Evolutionary conservation across 2,329 filamentous ascomycete genomes (phyloP).

Genomic region (Pyrenochaeta sp.): DNA sequence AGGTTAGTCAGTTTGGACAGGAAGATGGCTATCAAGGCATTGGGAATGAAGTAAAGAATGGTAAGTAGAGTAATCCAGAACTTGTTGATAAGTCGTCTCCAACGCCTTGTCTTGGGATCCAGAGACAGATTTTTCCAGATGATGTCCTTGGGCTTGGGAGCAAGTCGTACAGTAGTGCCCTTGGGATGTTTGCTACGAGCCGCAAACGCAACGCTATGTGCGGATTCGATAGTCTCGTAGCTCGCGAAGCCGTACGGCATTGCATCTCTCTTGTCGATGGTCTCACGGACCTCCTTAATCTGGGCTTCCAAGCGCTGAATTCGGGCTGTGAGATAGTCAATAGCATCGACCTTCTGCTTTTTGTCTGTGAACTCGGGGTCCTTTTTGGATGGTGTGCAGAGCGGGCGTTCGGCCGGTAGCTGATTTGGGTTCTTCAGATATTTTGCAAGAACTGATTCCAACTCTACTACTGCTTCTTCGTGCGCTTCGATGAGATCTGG

Average conservation of each 20-base stretch:
- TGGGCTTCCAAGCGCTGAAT: slow-evolving; percentile 84
- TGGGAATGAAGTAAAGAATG: slow-evolving; percentile 86
- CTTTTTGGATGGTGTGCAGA: slow-evolving; percentile 81
- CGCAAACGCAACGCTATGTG: slow-evolving; percentile 85
- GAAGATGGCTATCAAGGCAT: slow-evolving; percentile 94
- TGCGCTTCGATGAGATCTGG: slow-evolving; percentile 87
- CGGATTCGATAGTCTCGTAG: slow-evolving; percentile 86
- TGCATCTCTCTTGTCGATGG: slow-evolving; percentile 85
- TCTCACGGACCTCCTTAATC: slow-evolving; percentile 82
- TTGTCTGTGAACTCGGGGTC: slow-evolving; percentile 70
- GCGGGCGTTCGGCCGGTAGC: slow-evolving; percentile 78
- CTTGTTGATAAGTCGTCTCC: slow-evolving; percentile 79
- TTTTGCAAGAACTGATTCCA: slow-evolving; percentile 85
- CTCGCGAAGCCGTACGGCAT: slow-evolving; percentile 95
- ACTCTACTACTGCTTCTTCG: slow-evolving; percentile 77
- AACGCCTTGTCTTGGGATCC: slow-evolving; percentile 71
- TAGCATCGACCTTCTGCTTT: slow-evolving; percentile 85
- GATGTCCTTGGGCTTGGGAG: slow-evolving; percentile 87
- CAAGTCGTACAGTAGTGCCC: slow-evolving; percentile 78
- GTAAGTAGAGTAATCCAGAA: slow-evolving; percentile 86
- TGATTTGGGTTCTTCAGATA: slow-evolving; percentile 89
- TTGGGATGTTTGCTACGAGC: slow-evolving; percentile 82
- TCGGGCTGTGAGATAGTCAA: slow-evolving; percentile 87
- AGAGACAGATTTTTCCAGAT: slow-evolving; percentile 95
- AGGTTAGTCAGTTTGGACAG: slow-evolving; percentile 85